Base-by-base conservation (phyloP, 2,329 filamentous ascomycete genomes). In the Cercospora sp. region DNA sequence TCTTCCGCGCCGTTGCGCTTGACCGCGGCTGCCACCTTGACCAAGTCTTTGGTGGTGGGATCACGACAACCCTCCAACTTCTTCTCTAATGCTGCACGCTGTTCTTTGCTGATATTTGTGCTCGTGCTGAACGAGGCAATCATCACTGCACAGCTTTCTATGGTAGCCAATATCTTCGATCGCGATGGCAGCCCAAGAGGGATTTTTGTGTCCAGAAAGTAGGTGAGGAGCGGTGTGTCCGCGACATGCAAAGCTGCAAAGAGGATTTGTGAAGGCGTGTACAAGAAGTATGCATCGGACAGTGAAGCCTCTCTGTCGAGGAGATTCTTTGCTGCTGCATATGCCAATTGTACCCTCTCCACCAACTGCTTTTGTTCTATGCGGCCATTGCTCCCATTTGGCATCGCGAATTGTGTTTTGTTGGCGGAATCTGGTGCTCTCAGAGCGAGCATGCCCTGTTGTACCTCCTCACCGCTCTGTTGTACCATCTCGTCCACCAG, bases 221-320 rank as follows among this genome's bases (percentile, higher is more conserved):
- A 83, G n/a, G 76, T 66, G 0, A 80, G 78, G 76, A 95, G 81
- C 0, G 85, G 87, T 48, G 83, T 81, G 77, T 98, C 94, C 0
- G 90, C 91, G 62, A 96, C 85, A 13, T 90, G 84, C 30, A 97
- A 81, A 0, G 94, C 89, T 0, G 92, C 90, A 68, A 98, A 86
- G 89, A 94, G 94, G 77, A 98, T 96, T 79, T 99, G 95, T 26
- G 92, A 91, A 0, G 95, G 95, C 0, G 94, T 94, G 81, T 92
- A 98, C 79, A 97, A 90, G 81, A 98, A 97, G 81, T 98, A 98
- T n/a, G 88, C 93, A 75, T 99, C 95, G 28, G 94, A 97, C 69
- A 97, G 86, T 61, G 96, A 83, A 0, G 93, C 91, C 66, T 92
- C 91, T 64, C 89, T 90, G 48, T 82, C 81, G 64, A 96, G 86